Base-by-base conservation (phyloP, 1,284 basidiomycete genomes). In the Heterobasidion irregulare region DNA sequence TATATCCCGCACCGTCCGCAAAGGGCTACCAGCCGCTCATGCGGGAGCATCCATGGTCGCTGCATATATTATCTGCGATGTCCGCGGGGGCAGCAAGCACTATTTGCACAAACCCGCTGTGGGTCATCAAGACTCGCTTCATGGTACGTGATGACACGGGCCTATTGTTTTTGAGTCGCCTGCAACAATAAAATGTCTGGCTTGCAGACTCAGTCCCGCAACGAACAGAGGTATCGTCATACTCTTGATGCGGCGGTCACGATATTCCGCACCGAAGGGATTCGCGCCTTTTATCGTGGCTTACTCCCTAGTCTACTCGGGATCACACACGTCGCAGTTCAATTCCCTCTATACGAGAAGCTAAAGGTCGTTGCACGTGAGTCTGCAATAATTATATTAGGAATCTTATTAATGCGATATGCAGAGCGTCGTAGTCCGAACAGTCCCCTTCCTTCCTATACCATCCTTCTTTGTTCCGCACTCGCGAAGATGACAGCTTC, bases 41-140 rank as follows among this genome's bases (percentile, higher is more conserved):
- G 61, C 77, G 87, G 38, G 88, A 90, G 61, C 87, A 90, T 64
- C 82, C 87, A 2, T 92, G 89, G 89, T 77, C 82, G 6, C 69
- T 93, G 6, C 94, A 98, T 64, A 89, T 98, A 58, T 69, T 92
- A 6, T 94, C 94, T 4, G 94, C 95, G 8, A 96, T 97, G 93
- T 77, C 80, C 34, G 94, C 94, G 1, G 94, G 95, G 18, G 93
- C 91, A 8, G 78, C 87, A 10, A 94, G 94, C 63, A 96, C 94
- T 2, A 82, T 92, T 50, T 85, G 87, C 64, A 97, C 94, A 32
- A 97, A 93, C 71, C 95, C 94, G 0, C 69, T 98, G 7, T 98
- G 94, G 94, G 92, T 98, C 46, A 94, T 98, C 69, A 97, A 97
- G 75, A 97, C 94, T 18, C 83, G 94, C 26, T 97, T 97, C 72